A percentile compares a stretch with the other conserved stretches of the same genome.
Evolutionary conservation across 352 stramenopile species (phyloP).

Genomic region (Globisporangium yorkense): DNA sequence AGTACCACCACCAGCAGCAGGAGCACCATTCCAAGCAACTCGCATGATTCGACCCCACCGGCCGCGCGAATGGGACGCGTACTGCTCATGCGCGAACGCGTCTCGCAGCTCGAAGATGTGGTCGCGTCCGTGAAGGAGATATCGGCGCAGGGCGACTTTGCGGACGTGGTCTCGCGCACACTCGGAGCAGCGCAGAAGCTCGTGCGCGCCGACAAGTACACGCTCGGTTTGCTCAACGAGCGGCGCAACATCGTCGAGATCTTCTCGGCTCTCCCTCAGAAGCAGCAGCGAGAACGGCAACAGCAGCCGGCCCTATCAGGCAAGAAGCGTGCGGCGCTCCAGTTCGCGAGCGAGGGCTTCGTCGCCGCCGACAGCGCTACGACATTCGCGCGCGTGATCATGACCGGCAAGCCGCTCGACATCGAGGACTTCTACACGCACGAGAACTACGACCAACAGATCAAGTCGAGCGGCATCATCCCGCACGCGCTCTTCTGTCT

Average conservation of each 20-base stretch:
- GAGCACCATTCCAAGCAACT: neutral
- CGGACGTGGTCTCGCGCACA: conserved; percentile 47
- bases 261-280: conserved; percentile 24
- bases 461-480: conserved; percentile 24
- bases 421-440: conserved; percentile 59
- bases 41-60: neutral
- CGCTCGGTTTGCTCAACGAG: conserved; percentile 53
- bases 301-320: neutral
- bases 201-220: conserved; percentile 59
- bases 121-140: conserved; percentile 53
- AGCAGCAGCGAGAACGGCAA: neutral
- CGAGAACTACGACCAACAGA: conserved; percentile 43
- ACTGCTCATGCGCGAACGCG: conserved; percentile 33
- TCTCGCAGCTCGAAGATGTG: conserved; percentile 52
- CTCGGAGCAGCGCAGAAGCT: conserved; percentile 45
- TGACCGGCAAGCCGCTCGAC: conserved; percentile 47
- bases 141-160: conserved; percentile 49
- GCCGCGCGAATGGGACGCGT: conserved; percentile 12
- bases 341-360: conserved; percentile 49
- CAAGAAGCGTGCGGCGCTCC: conserved; percentile 13
- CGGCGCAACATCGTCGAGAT: conserved; percentile 51
- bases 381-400: conserved; percentile 58
- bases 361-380: conserved; percentile 49
- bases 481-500: conserved; percentile 51
- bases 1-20: neutral